These are phyloP conservation scores for Pholiota adiposa DNA, from an alignment of 1,284 basidiomycete genomes.

Conservation along the genomic window DNA sequence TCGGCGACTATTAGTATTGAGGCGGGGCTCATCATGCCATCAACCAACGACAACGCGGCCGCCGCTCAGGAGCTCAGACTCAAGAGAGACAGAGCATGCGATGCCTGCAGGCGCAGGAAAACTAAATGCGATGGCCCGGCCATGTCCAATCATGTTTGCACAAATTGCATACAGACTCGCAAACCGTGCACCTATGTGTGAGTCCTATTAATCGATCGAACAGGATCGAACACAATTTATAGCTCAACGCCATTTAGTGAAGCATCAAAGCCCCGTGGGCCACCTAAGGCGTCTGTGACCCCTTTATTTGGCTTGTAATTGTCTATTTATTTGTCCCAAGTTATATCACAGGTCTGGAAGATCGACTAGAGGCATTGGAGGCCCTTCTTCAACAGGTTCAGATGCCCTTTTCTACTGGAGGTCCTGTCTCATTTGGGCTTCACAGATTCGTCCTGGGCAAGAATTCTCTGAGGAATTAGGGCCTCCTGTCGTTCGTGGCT, in stretches of 20 bases:
- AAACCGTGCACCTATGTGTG: slow-evolving; percentile 77
- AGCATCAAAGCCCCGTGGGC: slow-evolving; percentile 79
- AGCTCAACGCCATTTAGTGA: slow-evolving; percentile 48
- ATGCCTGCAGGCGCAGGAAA: slow-evolving; percentile 69
- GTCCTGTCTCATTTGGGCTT: slow-evolving; percentile 14
- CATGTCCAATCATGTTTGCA: slow-evolving; percentile 64
- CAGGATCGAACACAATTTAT: neutral
- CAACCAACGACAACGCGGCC: slow-evolving; percentile 11
- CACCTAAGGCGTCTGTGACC: slow-evolving; percentile 74
- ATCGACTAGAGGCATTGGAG: slow-evolving; percentile 76
- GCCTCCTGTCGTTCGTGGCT: slow-evolving; percentile 68
- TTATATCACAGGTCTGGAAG: slow-evolving; percentile 79
- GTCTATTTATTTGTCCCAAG: slow-evolving; percentile 39
- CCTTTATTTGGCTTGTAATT: slow-evolving; percentile 29
- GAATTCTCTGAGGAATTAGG: slow-evolving; percentile 75
- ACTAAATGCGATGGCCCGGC: slow-evolving; percentile 72
- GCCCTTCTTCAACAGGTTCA: slow-evolving; percentile 64
- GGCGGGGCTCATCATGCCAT: slow-evolving; percentile 12
- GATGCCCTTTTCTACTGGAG: slow-evolving; percentile 6
- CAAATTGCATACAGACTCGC: slow-evolving; percentile 70
- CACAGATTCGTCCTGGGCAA: slow-evolving; percentile 67
- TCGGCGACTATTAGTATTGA: neutral
- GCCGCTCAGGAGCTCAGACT: slow-evolving; percentile 44
- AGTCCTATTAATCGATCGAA: slow-evolving; percentile 37
- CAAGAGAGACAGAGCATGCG: slow-evolving; percentile 72